Percentiles rank a stretch among this genome's conserved stretches.
Conservation (phyloP, 352 stramenopile genomes). For the Pythium oligandrum region DNA sequence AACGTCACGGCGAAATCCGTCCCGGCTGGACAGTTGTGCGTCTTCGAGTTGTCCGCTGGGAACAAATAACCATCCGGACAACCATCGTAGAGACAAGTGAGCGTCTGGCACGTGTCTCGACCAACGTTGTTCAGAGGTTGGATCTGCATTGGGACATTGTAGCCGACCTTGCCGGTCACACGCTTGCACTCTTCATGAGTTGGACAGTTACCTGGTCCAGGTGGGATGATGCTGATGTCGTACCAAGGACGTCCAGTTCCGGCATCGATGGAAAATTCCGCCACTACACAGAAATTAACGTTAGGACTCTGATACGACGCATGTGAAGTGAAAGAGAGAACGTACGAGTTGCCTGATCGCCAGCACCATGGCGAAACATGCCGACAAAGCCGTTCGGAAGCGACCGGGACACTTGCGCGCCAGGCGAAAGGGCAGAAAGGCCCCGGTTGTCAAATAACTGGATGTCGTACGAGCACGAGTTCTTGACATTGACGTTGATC, state of each 20-base stretch:
- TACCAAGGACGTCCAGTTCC: constrained; percentile 36
- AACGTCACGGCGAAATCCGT: constrained; percentile 67
- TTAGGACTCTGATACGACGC: too few relatives aligned
- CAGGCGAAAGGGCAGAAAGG: constrained; percentile 20
- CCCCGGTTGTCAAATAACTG: constrained; percentile 44
- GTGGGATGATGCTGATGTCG: constrained; percentile 50
- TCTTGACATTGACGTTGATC: constrained; percentile 21
- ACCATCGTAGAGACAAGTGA: constrained; percentile 45
- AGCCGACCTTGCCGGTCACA: constrained; percentile 47
- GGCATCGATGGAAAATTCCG: constrained; percentile 33
- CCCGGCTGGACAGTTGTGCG: constrained; percentile 41
- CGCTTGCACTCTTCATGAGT: constrained; percentile 44
- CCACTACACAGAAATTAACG: constrained; percentile 20
- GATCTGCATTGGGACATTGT: constrained; percentile 62
- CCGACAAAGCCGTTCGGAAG: constrained; percentile 34
- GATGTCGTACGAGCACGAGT: constrained; percentile 41
- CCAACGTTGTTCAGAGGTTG: constrained; percentile 37
- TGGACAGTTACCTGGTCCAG: constrained; percentile 41
- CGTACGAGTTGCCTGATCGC: constrained; percentile 32
- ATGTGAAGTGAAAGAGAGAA: neutral
- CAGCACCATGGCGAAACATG: constrained; percentile 58
- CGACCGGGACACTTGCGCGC: constrained; percentile 24
- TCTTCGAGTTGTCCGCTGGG: constrained; percentile 56
- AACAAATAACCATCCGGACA: constrained; percentile 58
- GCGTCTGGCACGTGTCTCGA: constrained; percentile 29